Evolutionary conservation across 2,329 filamentous ascomycete species (phyloP).

Genomic region (Cercospora sojina): DNA sequence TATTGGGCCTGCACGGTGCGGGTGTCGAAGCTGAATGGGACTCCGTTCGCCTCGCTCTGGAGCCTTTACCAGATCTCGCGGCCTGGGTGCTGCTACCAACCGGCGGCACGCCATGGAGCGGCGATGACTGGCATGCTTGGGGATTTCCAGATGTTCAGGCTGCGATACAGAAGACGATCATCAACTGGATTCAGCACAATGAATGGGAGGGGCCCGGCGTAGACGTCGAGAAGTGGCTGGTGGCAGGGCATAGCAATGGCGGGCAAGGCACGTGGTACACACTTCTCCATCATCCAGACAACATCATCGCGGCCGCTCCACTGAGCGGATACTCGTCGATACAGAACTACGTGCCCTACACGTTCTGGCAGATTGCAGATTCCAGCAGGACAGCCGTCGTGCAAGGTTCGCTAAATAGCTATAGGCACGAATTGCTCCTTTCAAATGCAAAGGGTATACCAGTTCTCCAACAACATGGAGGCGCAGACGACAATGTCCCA

Average conservation of each 20-base stretch:
- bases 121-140: slow-evolving; percentile 63
- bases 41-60: slow-evolving; percentile 49
- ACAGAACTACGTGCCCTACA: slow-evolving; percentile 59
- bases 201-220: slow-evolving; percentile 52
- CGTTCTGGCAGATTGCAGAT: slow-evolving; percentile 56
- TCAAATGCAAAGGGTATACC: slow-evolving; percentile 54
- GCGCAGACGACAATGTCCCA: slow-evolving; percentile 59
- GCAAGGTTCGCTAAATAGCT: slow-evolving; percentile 52
- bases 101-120: slow-evolving; percentile 59
- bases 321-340: slow-evolving; percentile 60
- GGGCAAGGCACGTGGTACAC: slow-evolving; percentile 60
- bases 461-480: slow-evolving; percentile 58
- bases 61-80: slow-evolving; percentile 53
- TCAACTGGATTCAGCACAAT: slow-evolving; percentile 50
- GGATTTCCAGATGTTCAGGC: slow-evolving; percentile 57
- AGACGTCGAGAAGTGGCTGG: slow-evolving; percentile 51
- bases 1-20: slow-evolving; percentile 57
- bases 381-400: slow-evolving; percentile 51
- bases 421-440: slow-evolving; percentile 56
- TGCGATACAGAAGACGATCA: slow-evolving; percentile 51
- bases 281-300: slow-evolving; percentile 57
- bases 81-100: slow-evolving; percentile 58
- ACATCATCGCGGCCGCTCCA: slow-evolving; percentile 56
- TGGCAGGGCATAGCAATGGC: slow-evolving; percentile 60
- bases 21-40: slow-evolving; percentile 55